Conservation (phyloP, 352 stramenopile genomes). For the Globisporangium emineosum region DNA sequence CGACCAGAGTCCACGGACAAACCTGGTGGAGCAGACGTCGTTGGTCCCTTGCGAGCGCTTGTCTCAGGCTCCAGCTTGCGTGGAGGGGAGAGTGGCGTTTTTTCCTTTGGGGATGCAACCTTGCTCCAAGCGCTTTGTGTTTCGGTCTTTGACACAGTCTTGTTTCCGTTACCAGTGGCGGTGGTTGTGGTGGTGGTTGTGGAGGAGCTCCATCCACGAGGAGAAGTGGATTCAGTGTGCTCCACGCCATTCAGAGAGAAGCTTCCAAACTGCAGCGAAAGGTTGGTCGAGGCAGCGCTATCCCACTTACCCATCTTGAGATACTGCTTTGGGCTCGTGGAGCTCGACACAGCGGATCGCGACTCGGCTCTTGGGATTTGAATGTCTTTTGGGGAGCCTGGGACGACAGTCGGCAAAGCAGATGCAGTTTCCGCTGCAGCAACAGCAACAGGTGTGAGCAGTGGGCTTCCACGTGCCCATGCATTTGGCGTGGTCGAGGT, state of each 20-base stretch:
- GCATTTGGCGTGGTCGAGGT: constrained; percentile 56
- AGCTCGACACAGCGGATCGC: constrained; percentile 22
- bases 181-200: constrained; percentile 45
- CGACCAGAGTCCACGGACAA: constrained; percentile 67
- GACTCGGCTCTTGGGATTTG: constrained; percentile 37
- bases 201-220: constrained; percentile 53
- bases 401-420: constrained; percentile 42
- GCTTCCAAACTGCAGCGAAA: constrained; percentile 86
- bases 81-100: constrained; percentile 48
- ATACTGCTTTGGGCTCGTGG: constrained; percentile 67
- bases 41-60: constrained; percentile 23
- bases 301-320: constrained; percentile 87
- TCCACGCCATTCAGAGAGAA: constrained; percentile 80
- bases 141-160: constrained; percentile 42
- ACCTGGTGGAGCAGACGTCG: constrained; percentile 61
- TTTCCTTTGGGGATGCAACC: constrained; percentile 63
- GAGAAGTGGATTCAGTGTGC: constrained; percentile 49
- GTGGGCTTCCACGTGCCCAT: constrained; percentile 58
- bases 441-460: constrained; percentile 34
- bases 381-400: constrained; percentile 69
- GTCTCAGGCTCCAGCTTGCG: constrained; percentile 31
- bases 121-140: constrained; percentile 61
- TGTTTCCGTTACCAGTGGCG: constrained; percentile 32
- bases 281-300: constrained; percentile 53
- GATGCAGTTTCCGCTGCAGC: constrained; percentile 30